phyloP scores from a whole-genome alignment of 1,284 basidiomycete species.

The Pseudozyma hubeiensis region DNA sequence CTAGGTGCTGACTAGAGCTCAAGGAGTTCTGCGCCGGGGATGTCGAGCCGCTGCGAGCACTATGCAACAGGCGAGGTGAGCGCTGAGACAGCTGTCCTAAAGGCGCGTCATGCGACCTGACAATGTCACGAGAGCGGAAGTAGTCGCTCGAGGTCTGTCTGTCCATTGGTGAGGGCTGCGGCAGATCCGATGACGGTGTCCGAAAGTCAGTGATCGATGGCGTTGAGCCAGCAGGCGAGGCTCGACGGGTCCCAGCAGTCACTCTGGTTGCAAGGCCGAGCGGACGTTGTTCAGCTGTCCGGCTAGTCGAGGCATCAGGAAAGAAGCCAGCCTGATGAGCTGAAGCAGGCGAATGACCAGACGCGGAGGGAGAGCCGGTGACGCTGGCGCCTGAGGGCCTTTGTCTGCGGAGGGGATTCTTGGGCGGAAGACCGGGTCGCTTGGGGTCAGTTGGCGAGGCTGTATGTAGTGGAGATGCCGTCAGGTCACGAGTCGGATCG shows the following conservation, averaged over 20 bases:
- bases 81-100: conserved; percentile 10
- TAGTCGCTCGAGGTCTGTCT: conserved; percentile 20
- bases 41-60: conserved; percentile 14
- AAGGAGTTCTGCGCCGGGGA: conserved; percentile 25
- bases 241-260: not conserved
- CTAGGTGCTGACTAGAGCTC: conserved; percentile 19
- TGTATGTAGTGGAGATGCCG: not conserved
- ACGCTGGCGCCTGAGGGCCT: conserved; percentile 28
- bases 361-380: conserved; percentile 15
- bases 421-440: conserved; percentile 44
- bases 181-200: conserved; percentile 15
- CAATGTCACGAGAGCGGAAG: conserved; percentile 16
- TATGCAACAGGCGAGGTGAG: conserved; percentile 12
- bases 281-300: conserved; percentile 1
- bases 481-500: not conserved
- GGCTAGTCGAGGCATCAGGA: conserved; percentile 14
- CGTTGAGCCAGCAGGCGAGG: conserved; percentile 22
- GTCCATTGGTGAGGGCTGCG: conserved; percentile 13
- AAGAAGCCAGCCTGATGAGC: conserved; percentile 18
- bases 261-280: conserved; percentile 5
- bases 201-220: conserved; percentile 23
- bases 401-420: conserved; percentile 49
- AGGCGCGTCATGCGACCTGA: conserved; percentile 5
- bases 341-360: conserved; percentile 30
- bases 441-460: conserved; percentile 12